Conservation (phyloP, 2,329 filamentous ascomycete genomes). For the Sporothrix pallida region DNA sequence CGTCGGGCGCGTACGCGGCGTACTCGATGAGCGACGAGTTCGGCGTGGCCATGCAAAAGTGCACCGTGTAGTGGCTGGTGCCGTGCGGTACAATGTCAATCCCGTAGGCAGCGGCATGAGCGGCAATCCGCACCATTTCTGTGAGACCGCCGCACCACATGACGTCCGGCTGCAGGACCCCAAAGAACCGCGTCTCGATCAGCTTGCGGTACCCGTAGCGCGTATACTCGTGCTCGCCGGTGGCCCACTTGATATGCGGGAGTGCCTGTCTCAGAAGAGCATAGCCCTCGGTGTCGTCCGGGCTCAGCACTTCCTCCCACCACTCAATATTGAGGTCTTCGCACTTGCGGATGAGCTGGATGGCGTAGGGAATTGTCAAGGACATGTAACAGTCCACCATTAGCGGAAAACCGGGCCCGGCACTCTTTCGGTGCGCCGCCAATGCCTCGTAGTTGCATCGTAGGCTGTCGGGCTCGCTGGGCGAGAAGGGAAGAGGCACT, state of each 20-base stretch:
- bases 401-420: constrained; percentile 88
- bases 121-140: constrained; percentile 85
- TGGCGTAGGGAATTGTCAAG: constrained; percentile 88
- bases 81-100: constrained; percentile 93
- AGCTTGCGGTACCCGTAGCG: constrained; percentile 94
- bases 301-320: constrained; percentile 94
- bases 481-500: constrained; percentile 88
- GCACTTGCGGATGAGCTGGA: constrained; percentile 84
- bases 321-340: constrained; percentile 89
- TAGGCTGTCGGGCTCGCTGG: constrained; percentile 80
- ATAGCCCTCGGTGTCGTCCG: constrained; percentile 91
- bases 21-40: constrained; percentile 97
- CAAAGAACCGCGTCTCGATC: constrained; percentile 86
- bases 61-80: constrained; percentile 91
- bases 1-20: constrained; percentile 88
- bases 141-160: constrained; percentile 98
- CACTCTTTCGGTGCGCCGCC: constrained; percentile 78
- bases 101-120: constrained; percentile 90
- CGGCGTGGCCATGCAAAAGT: constrained; percentile 91
- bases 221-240: constrained; percentile 94
- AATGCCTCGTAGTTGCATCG: constrained; percentile 91
- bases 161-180: constrained; percentile 93
- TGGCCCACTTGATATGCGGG: constrained; percentile 90
- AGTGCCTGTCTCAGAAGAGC: constrained; percentile 88
- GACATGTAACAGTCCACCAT: constrained; percentile 99